phyloP scores from a whole-genome alignment of 192 early-diverging fungal species.

The Coemansia sp. region DNA sequence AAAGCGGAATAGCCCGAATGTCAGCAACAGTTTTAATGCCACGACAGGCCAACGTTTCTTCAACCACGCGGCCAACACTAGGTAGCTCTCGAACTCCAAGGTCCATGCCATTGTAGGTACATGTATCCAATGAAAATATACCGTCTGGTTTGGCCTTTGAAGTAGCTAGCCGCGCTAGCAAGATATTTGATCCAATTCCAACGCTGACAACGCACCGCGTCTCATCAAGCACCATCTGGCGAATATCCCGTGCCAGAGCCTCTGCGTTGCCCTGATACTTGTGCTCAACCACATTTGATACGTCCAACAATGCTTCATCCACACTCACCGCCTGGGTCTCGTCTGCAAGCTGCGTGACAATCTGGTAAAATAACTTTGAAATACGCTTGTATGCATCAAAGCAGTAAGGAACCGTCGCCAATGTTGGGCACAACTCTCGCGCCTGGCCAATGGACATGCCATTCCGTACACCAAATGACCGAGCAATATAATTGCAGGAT shows the following conservation, averaged over 20 bases:
- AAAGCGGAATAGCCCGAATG: slow-evolving; percentile 42
- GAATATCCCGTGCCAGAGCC: slow-evolving; percentile 57
- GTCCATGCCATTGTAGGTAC: slow-evolving; percentile 11
- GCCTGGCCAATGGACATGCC: slow-evolving; percentile 78
- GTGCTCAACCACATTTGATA: slow-evolving; percentile 43
- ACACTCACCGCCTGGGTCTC: slow-evolving; percentile 78
- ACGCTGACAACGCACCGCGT: slow-evolving; percentile 72
- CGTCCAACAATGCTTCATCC: slow-evolving; percentile 82
- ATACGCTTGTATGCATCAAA: slow-evolving; percentile 69
- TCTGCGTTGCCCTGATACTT: slow-evolving; percentile 12
- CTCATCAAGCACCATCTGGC: slow-evolving; percentile 45
- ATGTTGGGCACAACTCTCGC: slow-evolving; percentile 61
- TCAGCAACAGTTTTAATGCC: slow-evolving; percentile 51
- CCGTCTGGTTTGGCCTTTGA: slow-evolving; percentile 72
- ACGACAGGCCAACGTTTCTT: slow-evolving; percentile 48
- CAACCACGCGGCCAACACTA: slow-evolving; percentile 62
- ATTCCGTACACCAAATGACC: slow-evolving; percentile 71
- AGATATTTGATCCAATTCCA: slow-evolving; percentile 71
- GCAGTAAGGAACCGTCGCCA: slow-evolving; percentile 69
- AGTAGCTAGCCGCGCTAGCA: slow-evolving; percentile 75
- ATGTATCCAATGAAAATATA: slow-evolving; percentile 26
- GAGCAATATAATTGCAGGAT: slow-evolving; percentile 85
- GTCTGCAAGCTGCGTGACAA: slow-evolving; percentile 64
- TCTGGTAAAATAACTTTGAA: slow-evolving; percentile 66
- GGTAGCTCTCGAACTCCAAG: slow-evolving; percentile 22